Evolutionary conservation across 257 asterid species (phyloP).

Genomic region (Nicotiana sylvestris): DNA sequence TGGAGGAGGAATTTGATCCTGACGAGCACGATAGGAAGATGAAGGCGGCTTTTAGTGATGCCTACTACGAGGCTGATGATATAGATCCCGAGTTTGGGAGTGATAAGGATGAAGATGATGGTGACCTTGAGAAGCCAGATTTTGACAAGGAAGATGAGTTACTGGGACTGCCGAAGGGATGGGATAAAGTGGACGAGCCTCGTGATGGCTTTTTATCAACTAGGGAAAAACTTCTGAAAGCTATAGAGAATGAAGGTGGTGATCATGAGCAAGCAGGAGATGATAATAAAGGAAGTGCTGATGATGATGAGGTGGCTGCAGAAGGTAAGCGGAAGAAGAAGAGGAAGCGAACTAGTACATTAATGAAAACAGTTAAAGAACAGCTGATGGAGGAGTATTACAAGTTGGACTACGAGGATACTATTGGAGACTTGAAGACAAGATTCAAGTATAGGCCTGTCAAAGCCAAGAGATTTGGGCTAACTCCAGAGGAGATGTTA

Average conservation of each 20-base stretch:
- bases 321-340: conserved; percentile 60
- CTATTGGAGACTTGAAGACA: conserved; percentile 73
- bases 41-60: conserved; percentile 57
- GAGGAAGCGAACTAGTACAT: conserved; percentile 40
- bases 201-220: conserved; percentile 45
- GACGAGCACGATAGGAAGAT: conserved; percentile 73
- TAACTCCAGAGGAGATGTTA: conserved; percentile 45
- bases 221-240: conserved; percentile 46
- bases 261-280: conserved; percentile 21
- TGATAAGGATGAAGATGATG: conserved; percentile 43
- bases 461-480: conserved; percentile 51
- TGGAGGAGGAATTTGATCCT: conserved; percentile 76
- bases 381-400: conserved; percentile 76
- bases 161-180: conserved; percentile 71
- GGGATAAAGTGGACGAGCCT: conserved; percentile 43
- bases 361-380: conserved; percentile 42
- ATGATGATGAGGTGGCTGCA: conserved; percentile 21
- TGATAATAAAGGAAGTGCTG: conserved; percentile 28
- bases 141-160: conserved; percentile 81
- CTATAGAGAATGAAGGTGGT: conserved; percentile 21
- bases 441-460: conserved; percentile 74
- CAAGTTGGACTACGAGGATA: conserved; percentile 81
- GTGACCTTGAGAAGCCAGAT: conserved; percentile 55
- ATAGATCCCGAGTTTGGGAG: conserved; percentile 60
- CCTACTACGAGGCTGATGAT: conserved; percentile 63